phyloP scores from a whole-genome alignment of 305 asterid species.

The Ruellia speciosa region DNA sequence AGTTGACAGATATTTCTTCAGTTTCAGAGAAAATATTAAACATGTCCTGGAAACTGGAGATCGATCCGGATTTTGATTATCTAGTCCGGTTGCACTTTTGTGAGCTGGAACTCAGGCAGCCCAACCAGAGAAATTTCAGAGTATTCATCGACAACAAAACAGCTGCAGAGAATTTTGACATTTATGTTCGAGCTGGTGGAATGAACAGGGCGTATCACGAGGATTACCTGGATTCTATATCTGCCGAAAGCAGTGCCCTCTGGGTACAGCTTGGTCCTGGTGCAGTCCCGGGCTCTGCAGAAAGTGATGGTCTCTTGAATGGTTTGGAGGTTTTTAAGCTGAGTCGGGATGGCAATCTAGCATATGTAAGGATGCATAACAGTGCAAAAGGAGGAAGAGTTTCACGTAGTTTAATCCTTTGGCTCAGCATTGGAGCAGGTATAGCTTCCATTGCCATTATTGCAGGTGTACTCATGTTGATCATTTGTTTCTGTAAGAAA shows the following conservation, averaged over 20 bases:
- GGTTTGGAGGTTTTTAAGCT: slow-evolving; percentile 89
- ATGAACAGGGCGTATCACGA: slow-evolving; percentile 70
- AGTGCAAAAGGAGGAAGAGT: slow-evolving; percentile 28
- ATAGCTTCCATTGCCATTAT: slow-evolving; percentile 46
- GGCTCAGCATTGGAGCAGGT: slow-evolving; percentile 67
- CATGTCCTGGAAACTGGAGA: slow-evolving; percentile 80
- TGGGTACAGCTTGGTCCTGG: slow-evolving; percentile 91
- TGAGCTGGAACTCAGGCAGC: slow-evolving; percentile 39
- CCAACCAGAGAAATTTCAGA: slow-evolving; percentile 59
- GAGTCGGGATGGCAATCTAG: slow-evolving; percentile 63
- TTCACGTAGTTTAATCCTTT: slow-evolving; percentile 41
- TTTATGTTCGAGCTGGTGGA: slow-evolving; percentile 68
- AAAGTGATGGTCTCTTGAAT: slow-evolving; percentile 72
- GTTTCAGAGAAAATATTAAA: slow-evolving; percentile 70
- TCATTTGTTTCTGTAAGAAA: slow-evolving; percentile 41
- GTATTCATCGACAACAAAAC: slow-evolving; percentile 67
- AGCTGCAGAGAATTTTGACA: slow-evolving; percentile 64
- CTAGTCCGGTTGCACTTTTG: slow-evolving; percentile 77
- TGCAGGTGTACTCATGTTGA: slow-evolving; percentile 33
- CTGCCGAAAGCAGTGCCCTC: slow-evolving; percentile 34
- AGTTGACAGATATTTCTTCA: slow-evolving; percentile 38
- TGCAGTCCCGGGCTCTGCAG: slow-evolving; percentile 53
- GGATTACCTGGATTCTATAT: slow-evolving; percentile 58
- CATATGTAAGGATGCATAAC: slow-evolving; percentile 41
- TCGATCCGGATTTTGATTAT: slow-evolving; percentile 75